Base-by-base conservation (phyloP, 805 yeast genomes). In the Groenewaldozyma tartarivorans region DNA sequence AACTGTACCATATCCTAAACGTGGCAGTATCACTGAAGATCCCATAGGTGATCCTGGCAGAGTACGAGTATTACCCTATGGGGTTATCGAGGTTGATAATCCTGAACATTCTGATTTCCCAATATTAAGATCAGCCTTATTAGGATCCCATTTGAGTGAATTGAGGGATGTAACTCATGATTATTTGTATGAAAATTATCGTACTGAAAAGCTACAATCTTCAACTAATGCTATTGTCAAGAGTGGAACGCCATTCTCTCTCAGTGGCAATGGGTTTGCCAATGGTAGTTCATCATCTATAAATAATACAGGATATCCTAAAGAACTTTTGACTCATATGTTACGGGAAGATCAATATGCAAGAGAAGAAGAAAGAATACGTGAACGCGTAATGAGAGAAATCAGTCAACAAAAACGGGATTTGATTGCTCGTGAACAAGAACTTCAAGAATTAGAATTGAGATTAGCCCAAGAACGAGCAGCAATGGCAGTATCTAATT, bases 121-220 rank as follows among this genome's bases (percentile, higher is more conserved):
- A 41, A 46, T 72, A 15, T 63, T 82, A 55, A 76, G 77, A 49
- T 70, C 77, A 36, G 87, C 80, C 2, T 55, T 82, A 29, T 72
- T 82, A 53, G 90, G 88, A 11, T 71, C 85, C 5, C 92, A 82
- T 56, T 65, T 83, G 49, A 81, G 78, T 56, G 92, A 82, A 53
- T 74, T 82, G 54, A 81, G 82, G 62, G 94, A 83, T 53, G 67
- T 81, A 44, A 84, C 94, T 21, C 86, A 81, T 52, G 83, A 77
- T 51, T 68, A 77, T 60, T 62, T 82, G 41, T 82, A 82, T 60
- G 94, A 82, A 56, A 77, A 79, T 43, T 82, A 81, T 57, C 74
- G 94, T 67, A 79, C 87, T 17, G 88, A 80, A 53, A 69, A 81
- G 50, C 64, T 81, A 51, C 29, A 24, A 13, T 24, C 29, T 24